A percentile compares a stretch with the other conserved stretches of the same genome.
phyloP scores from a whole-genome alignment of 2,329 filamentous ascomycete genomes.

The Aphanoascus verrucosus region DNA sequence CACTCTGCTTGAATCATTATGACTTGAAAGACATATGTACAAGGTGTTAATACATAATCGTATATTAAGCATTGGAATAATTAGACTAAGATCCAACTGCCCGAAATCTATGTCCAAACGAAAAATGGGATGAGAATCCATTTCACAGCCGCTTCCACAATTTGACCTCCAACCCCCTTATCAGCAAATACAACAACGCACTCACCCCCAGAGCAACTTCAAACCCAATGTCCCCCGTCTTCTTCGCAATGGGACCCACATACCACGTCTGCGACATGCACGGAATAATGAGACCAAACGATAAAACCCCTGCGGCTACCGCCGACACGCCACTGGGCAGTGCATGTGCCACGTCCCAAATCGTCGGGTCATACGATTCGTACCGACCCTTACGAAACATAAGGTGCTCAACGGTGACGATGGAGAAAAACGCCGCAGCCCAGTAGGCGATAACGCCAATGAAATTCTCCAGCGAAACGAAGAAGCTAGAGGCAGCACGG shows the following conservation, averaged over 20 bases:
- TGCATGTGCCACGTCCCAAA: slow-evolving; percentile 49
- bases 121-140: neutral
- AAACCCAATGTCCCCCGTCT: slow-evolving; percentile 48
- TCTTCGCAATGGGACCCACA: slow-evolving; percentile 50
- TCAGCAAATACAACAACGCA: slow-evolving; percentile 15
- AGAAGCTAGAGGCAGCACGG: slow-evolving; percentile 48
- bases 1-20: too few species aligned
- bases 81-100: too few species aligned
- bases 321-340: slow-evolving; percentile 55
- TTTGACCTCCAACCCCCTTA: slow-evolving; percentile 14
- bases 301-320: slow-evolving; percentile 49
- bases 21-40: too few species aligned
- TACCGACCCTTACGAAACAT: slow-evolving; percentile 46
- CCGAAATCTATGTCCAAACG: too few species aligned
- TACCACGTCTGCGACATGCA: slow-evolving; percentile 63
- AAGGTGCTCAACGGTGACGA: slow-evolving; percentile 48
- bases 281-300: slow-evolving; percentile 48
- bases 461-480: slow-evolving; percentile 42
- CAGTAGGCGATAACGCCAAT: slow-evolving; percentile 39
- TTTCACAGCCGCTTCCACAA: slow-evolving; percentile 11
- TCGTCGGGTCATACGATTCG: slow-evolving; percentile 47
- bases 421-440: slow-evolving; percentile 51
- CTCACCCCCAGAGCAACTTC: slow-evolving; percentile 34
- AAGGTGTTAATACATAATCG: too few species aligned
- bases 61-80: too few species aligned